phyloP scores from a whole-genome alignment of 78 protist genomes.

The Polysphondylium violaceum region DNA sequence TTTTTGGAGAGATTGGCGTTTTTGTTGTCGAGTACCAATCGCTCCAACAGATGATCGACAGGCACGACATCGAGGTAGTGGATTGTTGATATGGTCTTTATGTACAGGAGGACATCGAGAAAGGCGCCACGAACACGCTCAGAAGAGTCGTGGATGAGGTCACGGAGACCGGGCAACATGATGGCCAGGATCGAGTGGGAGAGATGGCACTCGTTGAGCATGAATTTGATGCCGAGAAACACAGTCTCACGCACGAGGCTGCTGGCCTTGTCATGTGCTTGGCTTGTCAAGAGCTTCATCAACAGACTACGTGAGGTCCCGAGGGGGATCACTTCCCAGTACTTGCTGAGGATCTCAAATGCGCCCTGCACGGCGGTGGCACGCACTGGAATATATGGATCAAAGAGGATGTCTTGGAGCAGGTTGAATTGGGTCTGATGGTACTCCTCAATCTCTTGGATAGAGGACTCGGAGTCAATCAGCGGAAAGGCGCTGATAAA shows the following conservation, averaged over 20 bases:
- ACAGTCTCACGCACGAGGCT: slow-evolving; percentile 67
- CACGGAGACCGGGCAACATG: slow-evolving; percentile 54
- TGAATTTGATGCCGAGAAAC: slow-evolving; percentile 51
- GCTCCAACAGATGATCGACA: slow-evolving; percentile 33
- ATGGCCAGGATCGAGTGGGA: slow-evolving; percentile 50
- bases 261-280: slow-evolving; percentile 72
- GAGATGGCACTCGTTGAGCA: slow-evolving; percentile 50
- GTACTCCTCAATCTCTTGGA: slow-evolving; percentile 35
- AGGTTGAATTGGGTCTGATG: slow-evolving; percentile 54
- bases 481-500: slow-evolving; percentile 85
- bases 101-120: slow-evolving; percentile 53
- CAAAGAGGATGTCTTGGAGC: slow-evolving; percentile 60
- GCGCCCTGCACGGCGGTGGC: slow-evolving; percentile 66
- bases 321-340: slow-evolving; percentile 86
- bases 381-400: slow-evolving; percentile 67
- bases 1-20: slow-evolving; percentile 36
- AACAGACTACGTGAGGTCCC: slow-evolving; percentile 27
- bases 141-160: slow-evolving; percentile 70
- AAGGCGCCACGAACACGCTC: slow-evolving; percentile 79
- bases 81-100: slow-evolving; percentile 58
- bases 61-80: slow-evolving; percentile 67
- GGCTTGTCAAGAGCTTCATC: slow-evolving; percentile 17
- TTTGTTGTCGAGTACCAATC: slow-evolving; percentile 44
- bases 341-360: slow-evolving; percentile 32
- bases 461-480: slow-evolving; percentile 36